These are phyloP conservation scores for Krasilnikovozyma curviuscula DNA, from an alignment of 768 basidiomycete genomes.

Conservation along the genomic window DNA sequence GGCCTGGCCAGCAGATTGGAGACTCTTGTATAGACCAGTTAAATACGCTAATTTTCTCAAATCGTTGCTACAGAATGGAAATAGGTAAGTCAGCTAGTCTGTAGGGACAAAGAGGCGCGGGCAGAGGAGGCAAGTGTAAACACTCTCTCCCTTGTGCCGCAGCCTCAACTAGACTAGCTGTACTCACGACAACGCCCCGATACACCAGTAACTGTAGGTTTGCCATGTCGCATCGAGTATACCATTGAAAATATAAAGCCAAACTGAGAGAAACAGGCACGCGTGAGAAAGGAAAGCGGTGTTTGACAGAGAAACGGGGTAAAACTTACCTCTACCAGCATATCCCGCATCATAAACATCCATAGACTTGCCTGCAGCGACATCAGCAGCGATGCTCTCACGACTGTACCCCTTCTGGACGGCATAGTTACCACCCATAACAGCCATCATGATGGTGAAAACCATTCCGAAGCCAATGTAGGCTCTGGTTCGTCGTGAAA, in stretches of 20 bases:
- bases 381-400: background rate
- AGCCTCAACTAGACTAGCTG: too few species aligned
- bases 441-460: background rate
- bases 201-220: background rate
- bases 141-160: too few species aligned
- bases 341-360: background rate
- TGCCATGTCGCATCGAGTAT: background rate
- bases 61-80: too few species aligned
- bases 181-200: too few species aligned
- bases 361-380: background rate
- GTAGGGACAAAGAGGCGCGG: too few species aligned
- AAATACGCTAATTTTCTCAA: slow-evolving; percentile 60
- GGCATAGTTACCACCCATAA: background rate
- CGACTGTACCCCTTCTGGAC: background rate
- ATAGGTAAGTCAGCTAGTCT: too few species aligned
- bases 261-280: too few species aligned
- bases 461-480: background rate
- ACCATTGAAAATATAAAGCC: background rate
- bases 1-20: background rate
- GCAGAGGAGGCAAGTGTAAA: too few species aligned
- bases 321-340: too few species aligned
- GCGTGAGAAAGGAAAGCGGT: too few species aligned
- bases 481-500: background rate
- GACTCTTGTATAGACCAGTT: slow-evolving; percentile 37
- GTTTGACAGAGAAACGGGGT: too few species aligned